These are phyloP conservation scores for Penicillium pancosmium DNA, from an alignment of 495 filamentous ascomycete genomes.

Conservation along the genomic window DNA sequence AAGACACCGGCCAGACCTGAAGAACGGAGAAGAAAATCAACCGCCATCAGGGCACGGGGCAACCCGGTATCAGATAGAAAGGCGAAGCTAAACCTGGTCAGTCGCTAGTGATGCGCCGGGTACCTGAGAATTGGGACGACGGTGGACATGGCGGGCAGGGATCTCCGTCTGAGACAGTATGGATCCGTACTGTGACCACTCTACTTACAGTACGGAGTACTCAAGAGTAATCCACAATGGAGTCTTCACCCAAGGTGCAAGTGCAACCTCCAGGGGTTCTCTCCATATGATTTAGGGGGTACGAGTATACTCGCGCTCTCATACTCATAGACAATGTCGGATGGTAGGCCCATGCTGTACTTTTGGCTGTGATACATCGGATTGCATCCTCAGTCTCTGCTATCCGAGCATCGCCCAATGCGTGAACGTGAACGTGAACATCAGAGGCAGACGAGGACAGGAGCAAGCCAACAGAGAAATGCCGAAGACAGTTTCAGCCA, in stretches of 20 bases:
- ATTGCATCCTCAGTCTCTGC: not conserved
- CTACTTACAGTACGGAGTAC: not conserved
- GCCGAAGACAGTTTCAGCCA: not conserved
- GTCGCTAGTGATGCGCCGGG: constrained; percentile 12
- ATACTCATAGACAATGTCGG: not conserved
- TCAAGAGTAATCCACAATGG: not conserved
- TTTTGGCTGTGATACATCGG: constrained; percentile 8
- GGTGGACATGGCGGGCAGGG: constrained; percentile 25
- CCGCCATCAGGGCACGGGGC: constrained; percentile 13
- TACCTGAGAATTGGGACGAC: constrained; percentile 21
- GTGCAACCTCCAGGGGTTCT: not conserved
- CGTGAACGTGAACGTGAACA: too few species aligned
- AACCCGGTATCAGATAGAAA: constrained; percentile 22
- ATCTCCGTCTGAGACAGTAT: constrained; percentile 20
- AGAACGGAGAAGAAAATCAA: not conserved
- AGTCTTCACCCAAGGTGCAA: not conserved
- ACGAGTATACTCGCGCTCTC: not conserved
- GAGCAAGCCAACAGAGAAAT: too few species aligned
- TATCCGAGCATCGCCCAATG: too few species aligned
- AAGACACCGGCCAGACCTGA: not conserved
- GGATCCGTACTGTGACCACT: not conserved
- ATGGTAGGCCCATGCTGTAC: constrained; percentile 1
- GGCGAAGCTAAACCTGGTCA: constrained; percentile 16
- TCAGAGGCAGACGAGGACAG: too few species aligned
- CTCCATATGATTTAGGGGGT: not conserved